Base-by-base conservation (phyloP, 208 protist species). In the Zelonia costaricensis region DNA sequence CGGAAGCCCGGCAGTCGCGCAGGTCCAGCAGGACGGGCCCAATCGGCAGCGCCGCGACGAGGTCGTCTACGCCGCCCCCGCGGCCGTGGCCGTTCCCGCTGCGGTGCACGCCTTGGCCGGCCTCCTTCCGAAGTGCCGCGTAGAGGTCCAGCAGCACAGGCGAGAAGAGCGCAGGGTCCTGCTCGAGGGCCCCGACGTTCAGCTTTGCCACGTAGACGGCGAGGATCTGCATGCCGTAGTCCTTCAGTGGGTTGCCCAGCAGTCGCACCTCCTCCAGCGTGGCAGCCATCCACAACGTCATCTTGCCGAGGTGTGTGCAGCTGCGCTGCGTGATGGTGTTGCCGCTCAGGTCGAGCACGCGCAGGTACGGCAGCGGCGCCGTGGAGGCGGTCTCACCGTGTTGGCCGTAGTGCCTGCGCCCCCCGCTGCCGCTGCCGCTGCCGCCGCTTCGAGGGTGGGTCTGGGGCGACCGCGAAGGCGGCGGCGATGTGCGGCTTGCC, bases 201-300 rank as follows among this genome's bases (percentile, higher is more conserved):
- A 88, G 56, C 61, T 88, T 86, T 3, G 80, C 40, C 8, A 94
- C 55, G 59, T 91, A 91, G 35, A 91, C 82, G 23, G 67, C 68
- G n/a, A 94, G 76, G 16, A 78, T 75, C 58, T 86, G 88, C 52
- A 94, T 78, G 31, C 88, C 88, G 55, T 91, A 82, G 61, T 94
- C 88, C 35, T 79, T 67, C 2, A 94, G 57, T 15, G 73, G 67
- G 74, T 94, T 94, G 22, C 74, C 63, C 22, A 66, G 27, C 28
- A 91, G 62, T 18, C 74, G 61, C 48, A 94, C 46, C 66, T 87
- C 75, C 40, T 84, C 77, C 12, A 94, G 74, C 10, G 82, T 87
- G 43, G 73, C 78, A 1, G 85, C 78, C 35, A 71, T 69, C 66
- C 78, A 82, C 40, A 92, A 69, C 35, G 91, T 52, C 52, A 90